These are phyloP conservation scores for Zymoseptoria ardabiliae DNA, from an alignment of 2,329 filamentous ascomycete species.

Conservation along the genomic window DNA sequence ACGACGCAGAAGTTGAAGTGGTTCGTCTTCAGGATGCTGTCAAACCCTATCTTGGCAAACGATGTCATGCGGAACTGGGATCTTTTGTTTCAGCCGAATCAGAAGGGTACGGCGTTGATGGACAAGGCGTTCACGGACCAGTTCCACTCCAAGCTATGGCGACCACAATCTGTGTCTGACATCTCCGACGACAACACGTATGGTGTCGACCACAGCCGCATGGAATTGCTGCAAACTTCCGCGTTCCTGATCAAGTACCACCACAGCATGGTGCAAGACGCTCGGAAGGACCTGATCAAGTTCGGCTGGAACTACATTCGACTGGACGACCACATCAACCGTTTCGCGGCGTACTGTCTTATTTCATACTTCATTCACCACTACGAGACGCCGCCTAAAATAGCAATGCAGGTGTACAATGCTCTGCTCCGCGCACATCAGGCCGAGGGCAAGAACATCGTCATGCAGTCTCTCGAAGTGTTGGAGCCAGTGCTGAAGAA, in stretches of 20 bases:
- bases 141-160: constrained; percentile 90
- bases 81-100: constrained; percentile 42
- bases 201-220: constrained; percentile 89
- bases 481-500: constrained; percentile 91
- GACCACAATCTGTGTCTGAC: constrained; percentile 69
- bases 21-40: constrained; percentile 82
- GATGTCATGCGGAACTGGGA: constrained; percentile 83
- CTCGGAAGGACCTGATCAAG: constrained; percentile 96
- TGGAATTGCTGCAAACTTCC: constrained; percentile 91
- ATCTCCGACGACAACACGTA: constrained; percentile 71
- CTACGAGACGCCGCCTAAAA: constrained; percentile 94
- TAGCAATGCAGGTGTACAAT: constrained; percentile 90
- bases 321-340: constrained; percentile 98
- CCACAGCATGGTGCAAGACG: constrained; percentile 76
- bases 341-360: constrained; percentile 93
- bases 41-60: constrained; percentile 95
- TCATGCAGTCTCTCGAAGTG: constrained; percentile 89
- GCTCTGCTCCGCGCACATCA: constrained; percentile 87
- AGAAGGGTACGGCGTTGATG: constrained; percentile 63
- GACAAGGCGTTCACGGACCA: constrained; percentile 82
- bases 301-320: constrained; percentile 98
- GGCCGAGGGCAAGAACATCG: constrained; percentile 83
- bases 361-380: constrained; percentile 97
- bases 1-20: constrained; percentile 86
- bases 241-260: constrained; percentile 95